Percentiles rank a stretch among this genome's conserved stretches.
Conservation (phyloP, 2,329 filamentous ascomycete genomes). For the Knoxdaviesia capensis region DNA sequence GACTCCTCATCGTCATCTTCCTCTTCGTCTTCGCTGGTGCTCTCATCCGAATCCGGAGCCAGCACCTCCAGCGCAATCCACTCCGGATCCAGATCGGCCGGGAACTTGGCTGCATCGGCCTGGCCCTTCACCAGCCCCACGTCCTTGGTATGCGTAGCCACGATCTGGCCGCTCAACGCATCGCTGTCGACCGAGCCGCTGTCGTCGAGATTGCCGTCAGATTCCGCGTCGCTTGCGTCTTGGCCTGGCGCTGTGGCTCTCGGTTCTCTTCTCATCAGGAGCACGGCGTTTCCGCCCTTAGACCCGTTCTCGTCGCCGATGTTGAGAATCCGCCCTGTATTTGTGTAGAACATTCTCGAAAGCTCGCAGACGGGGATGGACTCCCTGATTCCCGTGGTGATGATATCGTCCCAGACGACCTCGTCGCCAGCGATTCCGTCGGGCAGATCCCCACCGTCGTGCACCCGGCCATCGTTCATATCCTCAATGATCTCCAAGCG, state of each 20-base stretch:
- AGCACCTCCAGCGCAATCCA: constrained; percentile 87
- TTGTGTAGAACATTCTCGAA: constrained; percentile 83
- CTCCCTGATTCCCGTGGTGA: constrained; percentile 27
- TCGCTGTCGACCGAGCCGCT: no score
- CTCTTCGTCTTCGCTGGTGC: constrained; percentile 13
- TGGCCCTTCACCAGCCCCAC: no score
- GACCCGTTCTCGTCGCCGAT: constrained; percentile 28
- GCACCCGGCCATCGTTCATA: constrained; percentile 36
- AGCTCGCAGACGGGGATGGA: constrained; percentile 37
- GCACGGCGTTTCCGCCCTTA: constrained; percentile 31
- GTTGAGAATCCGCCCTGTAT: constrained; percentile 76
- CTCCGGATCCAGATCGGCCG: constrained; percentile 61
- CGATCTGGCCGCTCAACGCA: no score
- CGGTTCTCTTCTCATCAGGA: constrained; percentile 53
- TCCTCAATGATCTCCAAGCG: constrained; percentile 71
- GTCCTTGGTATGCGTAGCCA: no score
- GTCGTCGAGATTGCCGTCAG: no score
- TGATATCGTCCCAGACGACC: constrained; percentile 19
- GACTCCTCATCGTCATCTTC: constrained; percentile 26
- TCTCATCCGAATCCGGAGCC: constrained; percentile 26
- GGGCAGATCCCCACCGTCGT: constrained; percentile 12
- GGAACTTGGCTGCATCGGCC: constrained; percentile 19
- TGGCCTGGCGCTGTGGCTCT: constrained; percentile 37
- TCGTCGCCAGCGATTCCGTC: constrained; percentile 11
- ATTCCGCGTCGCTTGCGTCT: no score